Base-by-base conservation (phyloP, 2,329 filamentous ascomycete genomes). In the Pseudogymnoascus sp. region DNA sequence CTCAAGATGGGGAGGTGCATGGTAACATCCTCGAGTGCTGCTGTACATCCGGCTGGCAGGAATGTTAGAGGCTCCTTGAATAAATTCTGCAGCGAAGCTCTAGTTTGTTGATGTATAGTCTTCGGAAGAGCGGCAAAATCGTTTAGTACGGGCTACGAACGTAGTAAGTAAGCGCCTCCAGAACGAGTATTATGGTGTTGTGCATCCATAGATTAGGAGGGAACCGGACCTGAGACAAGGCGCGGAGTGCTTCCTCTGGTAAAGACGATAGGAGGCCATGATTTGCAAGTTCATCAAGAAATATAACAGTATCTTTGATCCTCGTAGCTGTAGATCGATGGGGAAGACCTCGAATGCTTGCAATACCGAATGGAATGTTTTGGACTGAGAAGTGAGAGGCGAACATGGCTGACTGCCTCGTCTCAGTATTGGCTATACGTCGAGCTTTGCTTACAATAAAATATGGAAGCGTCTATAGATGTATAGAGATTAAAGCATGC, bases 1-100 rank as follows among this genome's bases (percentile, higher is more conserved):
- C 85, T 79, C 2, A 75, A 71, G 38, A 88, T 72, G 0, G 85
- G 86, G 0, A 87, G 69, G 68, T 86, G 81, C 66, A 84, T 72
- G 3, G 72, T 72, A 16, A 81, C 78, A 33, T 75, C 70, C 40
- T 72, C 66, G 14, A 84, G 62, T 7, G 71, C 67, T 28, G 71
- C 68, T 46, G 70, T 70, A 14, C 68, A 62, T 11, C 70, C 64
- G 5, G 70, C 65, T 7, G 70, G 68, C 24, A 69, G 61, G 14
- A 60, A 22, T 10, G 73, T 63, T 19, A 70, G 67, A 40, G 65
- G 61, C n/a, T 69, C 67, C 19, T 69, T 38, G 63, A 76, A 67
- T 65, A 75, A 43, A 33, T 68, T 31, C 68, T 77, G 78, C 19
- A 83, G 73, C 19, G 72, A 72, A n/a, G 65, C 65, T 56, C 81